A percentile compares a stretch with the other conserved stretches of the same genome.
phyloP scores from a whole-genome alignment of 2,329 filamentous ascomycete species.

The Rutstroemia sp. region DNA sequence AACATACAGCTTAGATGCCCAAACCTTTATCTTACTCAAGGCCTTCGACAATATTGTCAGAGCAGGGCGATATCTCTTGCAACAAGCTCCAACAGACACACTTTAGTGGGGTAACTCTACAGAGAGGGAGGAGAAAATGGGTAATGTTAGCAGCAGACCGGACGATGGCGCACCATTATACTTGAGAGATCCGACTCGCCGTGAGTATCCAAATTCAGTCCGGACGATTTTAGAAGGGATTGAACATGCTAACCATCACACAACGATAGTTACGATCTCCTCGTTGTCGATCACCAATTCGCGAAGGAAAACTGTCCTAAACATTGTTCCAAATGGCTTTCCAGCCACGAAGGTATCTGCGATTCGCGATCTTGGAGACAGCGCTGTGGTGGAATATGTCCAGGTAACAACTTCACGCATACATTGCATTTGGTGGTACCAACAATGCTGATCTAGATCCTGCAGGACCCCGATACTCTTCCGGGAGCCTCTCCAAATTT shows the following conservation, averaged over 20 bases:
- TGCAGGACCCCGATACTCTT: constrained; percentile 67
- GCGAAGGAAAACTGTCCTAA: constrained; percentile 68
- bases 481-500: constrained; percentile 56
- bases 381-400: constrained; percentile 76
- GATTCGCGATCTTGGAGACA: constrained; percentile 66
- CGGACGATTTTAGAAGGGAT: background rate
- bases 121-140: constrained; percentile 56
- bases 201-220: constrained; percentile 47
- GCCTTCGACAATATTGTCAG: constrained; percentile 22
- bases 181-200: constrained; percentile 83
- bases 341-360: constrained; percentile 73
- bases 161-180: constrained; percentile 77
- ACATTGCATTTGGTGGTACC: constrained; percentile 5
- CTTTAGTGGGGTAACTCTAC: constrained; percentile 26
- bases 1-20: constrained; percentile 23
- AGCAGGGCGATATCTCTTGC: constrained; percentile 7
- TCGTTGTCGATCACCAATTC: constrained; percentile 76
- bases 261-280: constrained; percentile 69
- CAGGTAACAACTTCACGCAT: constrained; percentile 52
- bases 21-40: constrained; percentile 17
- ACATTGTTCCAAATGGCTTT: constrained; percentile 77
- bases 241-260: constrained; percentile 11
- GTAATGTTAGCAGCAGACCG: constrained; percentile 80
- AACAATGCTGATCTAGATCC: constrained; percentile 13
- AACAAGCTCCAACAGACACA: constrained; percentile 9